Base-by-base conservation (phyloP, 257 asterid genomes). In the Petunia secreta region DNA sequence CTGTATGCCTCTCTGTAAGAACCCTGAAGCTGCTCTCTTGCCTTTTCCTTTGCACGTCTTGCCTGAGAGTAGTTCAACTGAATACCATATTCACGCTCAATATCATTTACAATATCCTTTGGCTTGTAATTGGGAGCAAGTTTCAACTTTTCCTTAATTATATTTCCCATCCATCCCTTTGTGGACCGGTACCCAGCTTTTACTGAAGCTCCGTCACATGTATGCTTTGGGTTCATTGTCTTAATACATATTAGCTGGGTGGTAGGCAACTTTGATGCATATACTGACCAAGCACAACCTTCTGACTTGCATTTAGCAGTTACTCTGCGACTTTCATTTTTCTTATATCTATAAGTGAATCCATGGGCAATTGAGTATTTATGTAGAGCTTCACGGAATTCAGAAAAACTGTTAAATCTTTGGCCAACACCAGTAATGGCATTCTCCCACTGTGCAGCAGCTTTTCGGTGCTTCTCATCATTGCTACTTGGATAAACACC, bases 381-480 rank as follows among this genome's bases (percentile, higher is more conserved):
- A 81, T 94, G 99, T 80, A 96, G 89, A 84, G 99, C 96, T 80
- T 96, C 99, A n/a, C 98, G 98, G 71, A 96, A 96, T 82, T 96
- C 99, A 0, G 97, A 90, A 82, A 93, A 96, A 69, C 97, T 92
- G 84, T 89, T 92, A 84, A 96, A 96, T 82, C 98, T 89, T 85
- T 96, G 99, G 89, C 93, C 97, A 77, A 96, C 97, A n/a, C 99
- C 99, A n/a, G 99, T 96, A 77, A 96, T 96, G 80, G 88, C 87
- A 81, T 94, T 91, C 89, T 92, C 94, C 99, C 99, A 96, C 87
- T 93, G 97, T 62, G 90, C 89, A 36, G 97, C 95, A 52, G 97
- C 99, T 88, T 89, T 89, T 73, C 94, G 88, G 69, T 94, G 96
- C 95, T 86, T 91, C 67, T 93, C 97, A 43, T 88, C 93, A 64